phyloP scores from a whole-genome alignment of 345 rosid genomes.

The Pistacia vera region DNA sequence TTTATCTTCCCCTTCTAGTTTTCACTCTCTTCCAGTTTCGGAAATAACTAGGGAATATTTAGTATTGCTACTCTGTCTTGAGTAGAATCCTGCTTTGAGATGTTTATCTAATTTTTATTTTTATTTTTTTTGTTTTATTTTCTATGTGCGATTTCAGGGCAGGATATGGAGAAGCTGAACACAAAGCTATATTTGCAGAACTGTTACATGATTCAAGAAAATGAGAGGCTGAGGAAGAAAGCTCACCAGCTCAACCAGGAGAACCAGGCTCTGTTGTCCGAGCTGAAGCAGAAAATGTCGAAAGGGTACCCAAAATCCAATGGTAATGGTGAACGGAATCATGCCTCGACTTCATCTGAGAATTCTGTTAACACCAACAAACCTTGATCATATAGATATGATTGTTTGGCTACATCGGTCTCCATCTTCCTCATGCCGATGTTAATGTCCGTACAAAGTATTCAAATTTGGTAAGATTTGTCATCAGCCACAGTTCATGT shows the following conservation, averaged over 20 bases:
- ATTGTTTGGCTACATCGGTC: neutral
- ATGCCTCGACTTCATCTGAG: conserved; percentile 20
- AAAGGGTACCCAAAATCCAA: conserved; percentile 17
- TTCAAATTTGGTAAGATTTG: neutral
- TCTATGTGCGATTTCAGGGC: conserved; percentile 21
- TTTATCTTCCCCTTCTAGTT: neutral
- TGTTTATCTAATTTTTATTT: neutral
- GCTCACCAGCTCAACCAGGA: conserved; percentile 52
- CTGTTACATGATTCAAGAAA: conserved; percentile 46
- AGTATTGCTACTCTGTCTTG: too few species aligned
- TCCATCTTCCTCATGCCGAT: neutral
- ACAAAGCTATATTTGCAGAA: conserved; percentile 46
- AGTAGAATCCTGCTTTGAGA: too few species aligned
- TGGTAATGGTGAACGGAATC: conserved; percentile 8
- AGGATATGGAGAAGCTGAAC: conserved; percentile 49
- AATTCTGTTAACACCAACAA: conserved; percentile 13
- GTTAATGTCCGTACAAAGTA: neutral
- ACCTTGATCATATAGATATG: conserved; percentile 10
- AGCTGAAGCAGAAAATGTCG: conserved; percentile 40
- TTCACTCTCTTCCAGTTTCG: neutral
- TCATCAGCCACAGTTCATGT: conserved; percentile 2
- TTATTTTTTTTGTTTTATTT: neutral
- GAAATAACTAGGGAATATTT: too few species aligned
- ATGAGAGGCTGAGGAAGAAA: conserved; percentile 48
- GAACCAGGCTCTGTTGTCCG: conserved; percentile 42